These are phyloP conservation scores for Jamesozyma lodderae DNA, from an alignment of 805 yeast species.

Conservation along the genomic window DNA sequence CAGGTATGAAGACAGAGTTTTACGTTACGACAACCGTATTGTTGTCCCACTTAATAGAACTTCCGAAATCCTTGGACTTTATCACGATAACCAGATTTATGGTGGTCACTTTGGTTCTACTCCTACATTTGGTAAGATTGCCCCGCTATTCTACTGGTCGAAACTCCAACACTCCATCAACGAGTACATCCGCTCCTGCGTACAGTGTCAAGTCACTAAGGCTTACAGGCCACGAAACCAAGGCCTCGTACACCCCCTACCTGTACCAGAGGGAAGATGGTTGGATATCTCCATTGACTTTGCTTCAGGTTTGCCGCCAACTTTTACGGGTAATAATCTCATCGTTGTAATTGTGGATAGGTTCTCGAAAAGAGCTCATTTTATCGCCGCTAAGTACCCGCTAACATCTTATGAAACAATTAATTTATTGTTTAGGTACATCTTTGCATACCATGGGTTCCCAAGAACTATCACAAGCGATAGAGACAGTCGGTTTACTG, in stretches of 20 bases:
- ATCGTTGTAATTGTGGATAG: conserved; percentile 14
- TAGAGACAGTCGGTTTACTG: conserved; percentile 5
- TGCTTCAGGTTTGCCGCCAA: conserved; percentile 9
- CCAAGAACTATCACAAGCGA: conserved; percentile 5
- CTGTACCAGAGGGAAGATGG: conserved; percentile 14
- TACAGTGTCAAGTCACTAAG: conserved; percentile 7
- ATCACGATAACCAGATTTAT: conserved; percentile 6
- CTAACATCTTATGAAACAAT: conserved; percentile 9
- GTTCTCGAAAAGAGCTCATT: conserved; percentile 12
- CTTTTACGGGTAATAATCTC: conserved; percentile 3
- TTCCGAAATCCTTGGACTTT: not conserved
- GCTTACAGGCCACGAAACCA: conserved; percentile 3
- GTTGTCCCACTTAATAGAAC: not conserved
- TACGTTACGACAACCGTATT: not conserved
- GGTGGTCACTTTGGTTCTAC: conserved; percentile 11
- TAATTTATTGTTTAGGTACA: conserved; percentile 7
- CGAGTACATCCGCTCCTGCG: conserved; percentile 3
- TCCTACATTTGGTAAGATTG: conserved; percentile 5
- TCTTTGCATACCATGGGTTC: conserved; percentile 12
- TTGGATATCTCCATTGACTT: conserved; percentile 13
- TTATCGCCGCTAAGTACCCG: conserved; percentile 7
- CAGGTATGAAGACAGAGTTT: not conserved
- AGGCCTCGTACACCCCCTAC: conserved; percentile 7
- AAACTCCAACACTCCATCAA: not conserved
- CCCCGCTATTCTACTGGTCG: conserved; percentile 8